phyloP scores from a whole-genome alignment of 78 protist genomes.

The Dictyostelium citrinum region DNA sequence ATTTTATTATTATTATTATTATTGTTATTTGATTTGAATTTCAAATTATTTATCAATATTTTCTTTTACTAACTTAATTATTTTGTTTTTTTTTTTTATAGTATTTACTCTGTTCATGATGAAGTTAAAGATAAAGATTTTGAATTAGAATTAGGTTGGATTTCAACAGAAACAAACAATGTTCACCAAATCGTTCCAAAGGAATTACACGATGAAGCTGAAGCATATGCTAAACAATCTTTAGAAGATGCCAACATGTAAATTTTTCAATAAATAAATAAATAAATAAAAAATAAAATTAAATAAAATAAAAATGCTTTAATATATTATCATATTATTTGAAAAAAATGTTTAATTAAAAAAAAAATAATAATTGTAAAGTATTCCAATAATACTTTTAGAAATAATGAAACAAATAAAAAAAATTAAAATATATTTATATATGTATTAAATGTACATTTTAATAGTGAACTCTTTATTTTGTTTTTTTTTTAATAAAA shows the following conservation, averaged over 20 bases:
- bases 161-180: slow-evolving; percentile 77
- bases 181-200: slow-evolving; percentile 74
- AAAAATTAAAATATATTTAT: too few species aligned
- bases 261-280: not conserved
- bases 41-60: too few species aligned
- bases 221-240: slow-evolving; percentile 67
- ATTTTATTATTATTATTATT: too few species aligned
- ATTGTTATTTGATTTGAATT: too few species aligned
- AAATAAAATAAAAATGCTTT: too few species aligned
- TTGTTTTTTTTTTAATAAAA: too few species aligned
- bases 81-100: slow-evolving; percentile 3
- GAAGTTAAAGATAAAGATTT: slow-evolving; percentile 96
- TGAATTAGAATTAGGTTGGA: slow-evolving; percentile 97
- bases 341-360: too few species aligned
- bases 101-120: slow-evolving; percentile 94
- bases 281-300: not conserved
- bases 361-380: too few species aligned
- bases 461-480: not conserved
- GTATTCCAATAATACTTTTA: too few species aligned
- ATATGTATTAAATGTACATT: not conserved
- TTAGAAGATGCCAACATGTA: slow-evolving; percentile 77
- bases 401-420: too few species aligned
- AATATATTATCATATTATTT: too few species aligned
- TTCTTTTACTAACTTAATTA: too few species aligned
- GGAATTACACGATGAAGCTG: slow-evolving; percentile 54